Base-by-base conservation (phyloP, 2,329 filamentous ascomycete genomes). In the Cercospora canescens region DNA sequence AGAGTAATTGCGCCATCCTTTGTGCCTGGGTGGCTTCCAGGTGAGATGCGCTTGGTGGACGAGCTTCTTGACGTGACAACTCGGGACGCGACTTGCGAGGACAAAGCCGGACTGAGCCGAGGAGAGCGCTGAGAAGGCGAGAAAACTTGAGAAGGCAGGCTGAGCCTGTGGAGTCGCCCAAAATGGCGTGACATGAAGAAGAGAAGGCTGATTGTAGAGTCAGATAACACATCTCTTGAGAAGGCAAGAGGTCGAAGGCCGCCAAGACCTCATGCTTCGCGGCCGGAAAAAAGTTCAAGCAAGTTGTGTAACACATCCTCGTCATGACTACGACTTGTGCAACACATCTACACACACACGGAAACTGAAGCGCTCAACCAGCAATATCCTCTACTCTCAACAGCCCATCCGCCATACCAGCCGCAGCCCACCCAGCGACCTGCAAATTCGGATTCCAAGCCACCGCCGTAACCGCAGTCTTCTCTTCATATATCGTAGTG, bases 381-480 rank as follows among this genome's bases (percentile, higher is more conserved):
- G 70, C 71, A 48, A 85, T 64, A 73, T 85, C 83, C 71, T 85
- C 83, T 0, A 85, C 79, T 60, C 83, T 80, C 39, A 85, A 64
- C 64, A 85, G 68, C 9, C 83, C 83, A 73, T 79, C 79, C 2
- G 78, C 82, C 75, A 81, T 80, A 2, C 82, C 83, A 18, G 83
- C 83, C 5, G 81, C 81, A 6, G 83, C 83, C 83, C 83, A 86
- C 0, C 81, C 81, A 6, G 80, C 83, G 64, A 75, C 81, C 48
- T 75, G 77, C 24, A 81, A 32, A 71, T 85, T 85, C n/a, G 81
- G 81, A 71, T 85, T 85, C 83, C 83, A 86, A 14, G 79, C 77
- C 52, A 85, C 71, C 8, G 77, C 75, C 18, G 81, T 81, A 6
- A 84, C 74, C 1, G 79, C 79, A 11, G 79, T 79, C 63, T 79